Evolutionary conservation across 495 filamentous ascomycete genomes (phyloP).

Genomic region (Stereocaulon alpinum): DNA sequence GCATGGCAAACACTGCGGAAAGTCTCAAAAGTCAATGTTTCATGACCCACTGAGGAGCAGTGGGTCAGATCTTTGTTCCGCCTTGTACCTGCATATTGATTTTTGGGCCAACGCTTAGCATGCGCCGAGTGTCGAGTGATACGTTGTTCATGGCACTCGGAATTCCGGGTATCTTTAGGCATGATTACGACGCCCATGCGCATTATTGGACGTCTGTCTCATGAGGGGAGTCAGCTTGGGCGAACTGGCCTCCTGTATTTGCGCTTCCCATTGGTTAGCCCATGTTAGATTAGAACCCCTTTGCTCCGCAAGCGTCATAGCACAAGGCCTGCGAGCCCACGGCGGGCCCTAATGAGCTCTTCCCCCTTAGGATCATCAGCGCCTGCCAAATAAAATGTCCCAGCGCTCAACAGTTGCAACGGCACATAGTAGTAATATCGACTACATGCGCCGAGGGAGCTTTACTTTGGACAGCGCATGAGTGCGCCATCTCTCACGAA

Average conservation of each 20-base stretch:
- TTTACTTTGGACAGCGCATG: no score
- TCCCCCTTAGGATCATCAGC: no score
- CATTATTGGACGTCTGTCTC: neutral
- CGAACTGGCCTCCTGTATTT: neutral
- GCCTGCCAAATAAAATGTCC: no score
- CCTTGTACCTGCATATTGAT: neutral
- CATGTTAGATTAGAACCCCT: neutral
- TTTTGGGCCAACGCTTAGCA: neutral
- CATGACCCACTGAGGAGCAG: neutral
- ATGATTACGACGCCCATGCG: neutral
- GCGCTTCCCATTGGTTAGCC: constrained; percentile 1
- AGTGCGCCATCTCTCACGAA: no score
- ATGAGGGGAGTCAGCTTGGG: neutral
- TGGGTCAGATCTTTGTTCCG: neutral
- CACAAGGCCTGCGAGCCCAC: neutral
- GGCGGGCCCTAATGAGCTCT: no score
- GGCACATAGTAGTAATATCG: no score
- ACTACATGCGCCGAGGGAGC: no score
- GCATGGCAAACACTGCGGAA: neutral
- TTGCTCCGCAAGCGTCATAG: neutral
- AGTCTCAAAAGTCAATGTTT: neutral
- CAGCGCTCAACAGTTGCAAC: no score
- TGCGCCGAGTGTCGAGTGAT: neutral
- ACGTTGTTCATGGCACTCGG: neutral
- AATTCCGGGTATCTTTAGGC: neutral